Conservation (phyloP, 805 yeast genomes). For the Candida dendrica region DNA sequence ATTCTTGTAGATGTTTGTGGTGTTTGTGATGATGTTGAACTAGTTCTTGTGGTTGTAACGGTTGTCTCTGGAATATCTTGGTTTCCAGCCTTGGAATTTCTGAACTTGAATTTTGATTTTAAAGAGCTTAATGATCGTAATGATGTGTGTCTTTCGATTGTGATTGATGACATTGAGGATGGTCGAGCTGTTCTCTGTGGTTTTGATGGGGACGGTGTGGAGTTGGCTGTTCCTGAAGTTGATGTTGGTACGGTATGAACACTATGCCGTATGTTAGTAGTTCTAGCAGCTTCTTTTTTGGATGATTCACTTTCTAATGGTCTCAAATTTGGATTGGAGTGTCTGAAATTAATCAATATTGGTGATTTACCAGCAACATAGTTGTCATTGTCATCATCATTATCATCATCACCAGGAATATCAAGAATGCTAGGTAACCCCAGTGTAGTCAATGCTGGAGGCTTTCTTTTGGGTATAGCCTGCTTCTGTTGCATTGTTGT, state of each 20-base stretch:
- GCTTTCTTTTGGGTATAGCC: not conserved
- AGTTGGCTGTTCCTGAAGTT: conserved; percentile 1
- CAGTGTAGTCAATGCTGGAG: not conserved
- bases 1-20: not conserved
- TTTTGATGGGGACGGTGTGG: not conserved
- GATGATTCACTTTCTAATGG: conserved; percentile 9
- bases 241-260: not conserved
- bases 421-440: not conserved
- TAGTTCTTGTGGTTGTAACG: not conserved
- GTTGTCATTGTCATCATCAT: not conserved
- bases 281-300: not conserved
- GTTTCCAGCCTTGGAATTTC: not conserved
- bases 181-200: not conserved
- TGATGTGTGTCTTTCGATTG: conserved; percentile 2
- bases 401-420: not conserved
- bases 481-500: not conserved
- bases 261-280: conserved; percentile 1
- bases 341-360: not conserved
- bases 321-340: conserved; percentile 19
- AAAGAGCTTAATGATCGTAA: conserved; percentile 7
- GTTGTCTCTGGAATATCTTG: not conserved
- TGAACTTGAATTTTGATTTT: conserved; percentile 3
- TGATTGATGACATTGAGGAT: not conserved
- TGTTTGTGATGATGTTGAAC: not conserved
- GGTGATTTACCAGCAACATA: not conserved